Evolutionary conservation across 345 rosid genomes (phyloP).

Genomic region (Aquilaria sinensis): DNA sequence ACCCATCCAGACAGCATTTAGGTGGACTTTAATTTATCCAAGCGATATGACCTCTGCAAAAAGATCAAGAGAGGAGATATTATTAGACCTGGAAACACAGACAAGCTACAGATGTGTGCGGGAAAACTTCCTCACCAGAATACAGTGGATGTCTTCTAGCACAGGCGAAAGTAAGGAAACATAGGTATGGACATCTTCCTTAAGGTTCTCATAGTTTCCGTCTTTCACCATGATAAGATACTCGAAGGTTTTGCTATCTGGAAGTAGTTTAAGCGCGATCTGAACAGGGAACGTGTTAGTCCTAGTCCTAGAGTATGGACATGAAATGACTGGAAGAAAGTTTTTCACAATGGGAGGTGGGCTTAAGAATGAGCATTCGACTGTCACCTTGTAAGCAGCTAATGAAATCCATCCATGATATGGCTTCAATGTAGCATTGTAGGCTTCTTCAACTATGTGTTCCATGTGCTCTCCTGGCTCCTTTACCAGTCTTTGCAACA

Average conservation of each 20-base stretch:
- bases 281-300: constrained; percentile 17
- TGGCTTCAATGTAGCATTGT: constrained; percentile 58
- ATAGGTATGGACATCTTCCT: constrained; percentile 54
- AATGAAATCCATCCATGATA: constrained; percentile 96
- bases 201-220: constrained; percentile 35
- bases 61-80: background rate
- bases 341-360: background rate
- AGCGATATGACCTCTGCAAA: constrained; percentile 47
- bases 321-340: background rate
- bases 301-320: no score
- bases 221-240: constrained; percentile 49
- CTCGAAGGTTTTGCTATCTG: constrained; percentile 57
- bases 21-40: constrained; percentile 57
- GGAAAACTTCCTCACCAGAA: constrained; percentile 41
- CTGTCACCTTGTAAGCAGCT: constrained; percentile 78
- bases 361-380: background rate
- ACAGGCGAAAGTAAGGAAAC: constrained; percentile 45
- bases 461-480: constrained; percentile 53
- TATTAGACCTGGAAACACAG: background rate
- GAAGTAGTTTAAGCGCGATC: constrained; percentile 73
- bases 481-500: constrained; percentile 44
- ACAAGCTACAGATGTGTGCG: background rate
- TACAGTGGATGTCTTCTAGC: constrained; percentile 53
- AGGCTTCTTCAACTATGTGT: constrained; percentile 73
- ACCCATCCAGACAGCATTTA: constrained; percentile 13